phyloP scores from a whole-genome alignment of 2,329 filamentous ascomycete species.

The Phialophora chinensis region DNA sequence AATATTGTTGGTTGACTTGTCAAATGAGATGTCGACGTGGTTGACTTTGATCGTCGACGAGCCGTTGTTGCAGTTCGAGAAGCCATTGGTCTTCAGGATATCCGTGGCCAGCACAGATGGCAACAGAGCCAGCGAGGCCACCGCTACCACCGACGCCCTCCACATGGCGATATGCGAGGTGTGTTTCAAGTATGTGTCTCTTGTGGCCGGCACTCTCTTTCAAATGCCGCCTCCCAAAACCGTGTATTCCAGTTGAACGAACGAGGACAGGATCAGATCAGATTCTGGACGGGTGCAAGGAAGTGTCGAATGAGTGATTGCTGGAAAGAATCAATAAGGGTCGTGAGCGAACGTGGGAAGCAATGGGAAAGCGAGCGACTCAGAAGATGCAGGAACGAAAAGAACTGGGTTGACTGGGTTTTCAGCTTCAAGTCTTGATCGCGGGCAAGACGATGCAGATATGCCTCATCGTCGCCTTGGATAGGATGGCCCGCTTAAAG shows the following conservation, averaged over 20 bases:
- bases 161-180: slow-evolving; percentile 33
- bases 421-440: slow-evolving; percentile 31
- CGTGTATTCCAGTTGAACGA: neutral
- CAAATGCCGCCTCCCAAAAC: neutral
- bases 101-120: slow-evolving; percentile 65
- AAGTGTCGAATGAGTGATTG: slow-evolving; percentile 24
- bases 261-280: neutral
- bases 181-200: neutral
- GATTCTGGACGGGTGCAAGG: neutral
- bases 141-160: slow-evolving; percentile 26
- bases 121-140: slow-evolving; percentile 35
- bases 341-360: slow-evolving; percentile 27
- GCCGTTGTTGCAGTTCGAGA: slow-evolving; percentile 69
- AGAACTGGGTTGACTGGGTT: slow-evolving; percentile 19
- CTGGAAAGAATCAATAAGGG: slow-evolving; percentile 4
- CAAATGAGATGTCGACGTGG: slow-evolving; percentile 77
- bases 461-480: slow-evolving; percentile 20
- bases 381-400: slow-evolving; percentile 23
- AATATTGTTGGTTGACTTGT: slow-evolving; percentile 74
- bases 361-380: slow-evolving; percentile 19
- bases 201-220: slow-evolving; percentile 1
- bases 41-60: slow-evolving; percentile 70
- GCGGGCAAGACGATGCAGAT: slow-evolving; percentile 19
- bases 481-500: slow-evolving; percentile 19
- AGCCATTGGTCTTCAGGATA: slow-evolving; percentile 79